Evolutionary conservation across 805 yeast genomes (phyloP), one percentile per base, ranked within the genome.

Genomic region (Cyberlindnera xylosilytica): DNA sequence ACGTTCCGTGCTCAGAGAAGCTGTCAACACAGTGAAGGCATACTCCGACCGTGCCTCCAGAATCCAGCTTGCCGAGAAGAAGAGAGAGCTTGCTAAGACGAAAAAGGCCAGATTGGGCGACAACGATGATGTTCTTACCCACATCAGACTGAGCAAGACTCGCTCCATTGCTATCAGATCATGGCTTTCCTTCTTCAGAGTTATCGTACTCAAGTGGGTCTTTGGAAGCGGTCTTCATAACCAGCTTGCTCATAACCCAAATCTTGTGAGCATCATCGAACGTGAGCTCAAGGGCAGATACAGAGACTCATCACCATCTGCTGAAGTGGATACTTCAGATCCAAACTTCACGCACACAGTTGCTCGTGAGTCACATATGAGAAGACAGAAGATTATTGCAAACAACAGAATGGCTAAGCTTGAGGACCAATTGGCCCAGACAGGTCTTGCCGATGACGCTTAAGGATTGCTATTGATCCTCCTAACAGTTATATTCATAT

Each of bases 1-100:
- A 20, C 76, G 78, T 47, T 74, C 86, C 1, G 68, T 81, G 1
- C 78, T 81, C 58, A 68, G 81, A 54, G 83, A 81, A 45, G 77
- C 80, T 16, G 58, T 72, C 31, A 61, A 61, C 28, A 78, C 83
- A 0, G 63, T 81, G 10, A 68, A 66, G 38, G 54, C 56, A 15
- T 73, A 70, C 49, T 42, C 68, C 52, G 52, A 61, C 39, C 39
- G 65, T 49, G 46, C 62, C 47, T 36, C 57, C 65, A 60, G 65
- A 56, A 19, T 70, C 60, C 49, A 47, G 22, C 27, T 33, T 26
- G 20, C 22, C 10, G 51, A 47, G 31, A 31, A 39, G 28, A 28
- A 29, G 6, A 34, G 37, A 16, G 46, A 61, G 64, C 17, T 63
- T 20, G 24, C 47, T 2, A 41, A 41, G 12, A 45, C 57, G 2